Evolutionary conservation across 1,139 yeast species (phyloP).

Genomic region (Saccharomyces pastorianus): DNA sequence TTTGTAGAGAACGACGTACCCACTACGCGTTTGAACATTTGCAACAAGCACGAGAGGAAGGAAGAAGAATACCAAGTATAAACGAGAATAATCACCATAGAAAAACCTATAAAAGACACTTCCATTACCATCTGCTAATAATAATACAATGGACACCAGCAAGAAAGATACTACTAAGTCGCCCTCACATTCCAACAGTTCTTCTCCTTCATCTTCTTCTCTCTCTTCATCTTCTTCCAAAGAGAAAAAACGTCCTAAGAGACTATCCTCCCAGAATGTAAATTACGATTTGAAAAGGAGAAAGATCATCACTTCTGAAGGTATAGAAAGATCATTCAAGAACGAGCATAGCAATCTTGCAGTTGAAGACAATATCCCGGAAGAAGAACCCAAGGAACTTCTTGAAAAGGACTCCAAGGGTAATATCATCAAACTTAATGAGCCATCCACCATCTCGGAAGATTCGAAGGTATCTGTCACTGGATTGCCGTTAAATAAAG

Average conservation of each 20-base stretch:
- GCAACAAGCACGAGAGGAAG: neutral
- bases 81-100: neutral
- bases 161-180: neutral
- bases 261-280: conserved; percentile 27
- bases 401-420: conserved; percentile 20
- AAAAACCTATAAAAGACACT: neutral
- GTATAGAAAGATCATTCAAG: conserved; percentile 5
- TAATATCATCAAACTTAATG: conserved; percentile 19
- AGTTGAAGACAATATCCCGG: conserved; percentile 2
- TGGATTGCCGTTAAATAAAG: conserved; percentile 25
- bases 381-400: conserved; percentile 6
- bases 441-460: conserved; percentile 11
- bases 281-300: conserved; percentile 29
- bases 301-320: conserved; percentile 24
- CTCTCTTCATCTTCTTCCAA: neutral
- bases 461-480: conserved; percentile 28
- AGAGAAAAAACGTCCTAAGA: conserved; percentile 18
- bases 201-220: neutral
- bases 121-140: neutral
- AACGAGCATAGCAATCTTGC: conserved; percentile 2
- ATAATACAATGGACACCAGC: neutral
- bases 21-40: neutral
- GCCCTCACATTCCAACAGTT: neutral
- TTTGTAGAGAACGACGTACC: neutral
- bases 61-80: neutral